Conservation (phyloP, 2,329 filamentous ascomycete genomes). For the Cryphonectria parasitica region DNA sequence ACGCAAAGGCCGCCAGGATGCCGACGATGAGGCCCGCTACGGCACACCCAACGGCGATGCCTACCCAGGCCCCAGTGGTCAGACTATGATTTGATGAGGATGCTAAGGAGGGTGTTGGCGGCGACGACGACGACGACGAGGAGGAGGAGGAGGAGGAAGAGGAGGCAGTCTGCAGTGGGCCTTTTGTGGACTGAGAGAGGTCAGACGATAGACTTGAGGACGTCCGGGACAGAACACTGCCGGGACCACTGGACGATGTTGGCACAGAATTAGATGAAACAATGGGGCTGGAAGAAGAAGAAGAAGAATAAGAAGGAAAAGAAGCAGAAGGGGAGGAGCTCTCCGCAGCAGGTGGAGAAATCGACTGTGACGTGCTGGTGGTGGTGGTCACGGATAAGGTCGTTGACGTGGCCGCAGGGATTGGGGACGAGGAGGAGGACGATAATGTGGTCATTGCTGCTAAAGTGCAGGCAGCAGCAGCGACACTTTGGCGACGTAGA, state of each 20-base stretch:
- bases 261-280: constrained; percentile 2
- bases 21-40: constrained; percentile 37
- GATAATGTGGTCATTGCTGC: constrained; percentile 8
- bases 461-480: background rate
- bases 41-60: constrained; percentile 38
- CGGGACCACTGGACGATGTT: constrained; percentile 1
- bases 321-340: background rate
- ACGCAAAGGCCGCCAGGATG: constrained; percentile 34
- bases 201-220: background rate
- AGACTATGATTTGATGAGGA: constrained; percentile 17
- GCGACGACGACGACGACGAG: too few relatives aligned
- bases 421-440: background rate
- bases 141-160: too few relatives aligned
- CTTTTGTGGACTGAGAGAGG: background rate
- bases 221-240: background rate
- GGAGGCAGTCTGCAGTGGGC: background rate
- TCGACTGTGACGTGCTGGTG: background rate
- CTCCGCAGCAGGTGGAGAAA: constrained; percentile 7
- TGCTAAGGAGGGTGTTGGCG: background rate
- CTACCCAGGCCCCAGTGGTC: constrained; percentile 33
- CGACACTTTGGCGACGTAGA: background rate
- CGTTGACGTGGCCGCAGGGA: background rate
- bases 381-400: background rate
- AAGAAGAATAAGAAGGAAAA: background rate
- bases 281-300: constrained; percentile 1